Conservation (phyloP, 768 basidiomycete species). For the Psilocybe tampanensis region DNA sequence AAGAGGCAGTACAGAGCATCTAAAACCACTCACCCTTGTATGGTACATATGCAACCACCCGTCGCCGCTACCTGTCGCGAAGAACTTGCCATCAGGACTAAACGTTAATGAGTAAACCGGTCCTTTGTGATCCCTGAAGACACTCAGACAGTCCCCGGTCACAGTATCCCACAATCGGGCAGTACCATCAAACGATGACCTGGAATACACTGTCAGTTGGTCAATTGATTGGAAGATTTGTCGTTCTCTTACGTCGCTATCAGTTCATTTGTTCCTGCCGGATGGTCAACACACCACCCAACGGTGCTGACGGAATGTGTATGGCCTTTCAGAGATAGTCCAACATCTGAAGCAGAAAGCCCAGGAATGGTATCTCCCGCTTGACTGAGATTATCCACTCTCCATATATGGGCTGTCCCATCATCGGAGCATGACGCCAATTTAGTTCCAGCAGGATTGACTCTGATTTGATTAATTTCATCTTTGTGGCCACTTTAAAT, state of each 20-base stretch:
- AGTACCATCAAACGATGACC: conserved; percentile 80
- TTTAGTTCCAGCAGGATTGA: conserved; percentile 63
- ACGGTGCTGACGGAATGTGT: conserved; percentile 64
- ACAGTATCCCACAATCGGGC: conserved; percentile 83
- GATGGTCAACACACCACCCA: conserved; percentile 64
- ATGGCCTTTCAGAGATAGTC: conserved; percentile 63
- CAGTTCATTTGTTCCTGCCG: conserved; percentile 55
- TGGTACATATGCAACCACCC: conserved; percentile 76
- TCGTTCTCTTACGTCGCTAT: conserved; percentile 65
- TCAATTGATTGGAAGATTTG: neutral
- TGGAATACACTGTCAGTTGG: conserved; percentile 27
- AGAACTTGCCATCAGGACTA: conserved; percentile 69
- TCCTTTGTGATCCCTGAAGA: conserved; percentile 71
- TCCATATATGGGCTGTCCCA: conserved; percentile 77
- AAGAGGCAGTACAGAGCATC: conserved; percentile 11
- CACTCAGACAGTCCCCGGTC: conserved; percentile 72
- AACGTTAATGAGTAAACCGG: conserved; percentile 77
- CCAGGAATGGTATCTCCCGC: conserved; percentile 44
- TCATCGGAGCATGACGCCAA: conserved; percentile 87
- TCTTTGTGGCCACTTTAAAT: conserved; percentile 64
- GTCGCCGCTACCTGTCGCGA: conserved; percentile 82
- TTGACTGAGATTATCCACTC: conserved; percentile 48
- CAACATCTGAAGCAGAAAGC: conserved; percentile 35
- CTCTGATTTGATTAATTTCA: conserved; percentile 80
- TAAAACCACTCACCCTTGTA: conserved; percentile 49